Percentiles rank a stretch among this genome's conserved stretches.
Evolutionary conservation across 768 basidiomycete genomes (phyloP).

Genomic region (Pleurotus eryngii): DNA sequence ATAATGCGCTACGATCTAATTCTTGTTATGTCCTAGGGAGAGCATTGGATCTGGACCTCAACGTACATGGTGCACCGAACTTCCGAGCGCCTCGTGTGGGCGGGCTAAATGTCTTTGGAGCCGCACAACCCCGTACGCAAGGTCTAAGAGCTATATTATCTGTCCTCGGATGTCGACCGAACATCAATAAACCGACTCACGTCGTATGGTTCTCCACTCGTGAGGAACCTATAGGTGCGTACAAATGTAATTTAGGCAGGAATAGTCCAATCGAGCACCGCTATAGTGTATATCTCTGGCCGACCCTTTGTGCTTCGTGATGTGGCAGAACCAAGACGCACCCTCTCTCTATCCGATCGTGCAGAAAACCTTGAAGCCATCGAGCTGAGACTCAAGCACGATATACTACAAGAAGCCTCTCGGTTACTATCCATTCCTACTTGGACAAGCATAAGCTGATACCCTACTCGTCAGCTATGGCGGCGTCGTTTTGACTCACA

Average conservation of each 20-base stretch:
- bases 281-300: constrained; percentile 79
- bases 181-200: constrained; percentile 57
- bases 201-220: constrained; percentile 97
- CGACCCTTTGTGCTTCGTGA: constrained; percentile 92
- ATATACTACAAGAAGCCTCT: constrained; percentile 82
- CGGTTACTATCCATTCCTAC: constrained; percentile 38
- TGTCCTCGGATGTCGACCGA: constrained; percentile 72
- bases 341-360: constrained; percentile 82
- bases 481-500: constrained; percentile 88
- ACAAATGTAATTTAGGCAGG: not conserved
- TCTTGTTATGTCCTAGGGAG: constrained; percentile 47
- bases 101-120: constrained; percentile 89
- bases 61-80: constrained; percentile 93
- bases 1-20: not conserved
- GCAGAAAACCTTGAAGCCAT: constrained; percentile 94
- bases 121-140: constrained; percentile 91
- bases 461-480: constrained; percentile 56
- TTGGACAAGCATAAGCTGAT: not conserved
- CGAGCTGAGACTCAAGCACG: constrained; percentile 82
- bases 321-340: constrained; percentile 75
- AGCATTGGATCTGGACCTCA: constrained; percentile 86
- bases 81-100: constrained; percentile 81
- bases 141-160: constrained; percentile 90
- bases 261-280: no score
- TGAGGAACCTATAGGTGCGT: constrained; percentile 89